Conservation (phyloP, 208 protist species). For the Acanthamoeba culbertsoni region DNA sequence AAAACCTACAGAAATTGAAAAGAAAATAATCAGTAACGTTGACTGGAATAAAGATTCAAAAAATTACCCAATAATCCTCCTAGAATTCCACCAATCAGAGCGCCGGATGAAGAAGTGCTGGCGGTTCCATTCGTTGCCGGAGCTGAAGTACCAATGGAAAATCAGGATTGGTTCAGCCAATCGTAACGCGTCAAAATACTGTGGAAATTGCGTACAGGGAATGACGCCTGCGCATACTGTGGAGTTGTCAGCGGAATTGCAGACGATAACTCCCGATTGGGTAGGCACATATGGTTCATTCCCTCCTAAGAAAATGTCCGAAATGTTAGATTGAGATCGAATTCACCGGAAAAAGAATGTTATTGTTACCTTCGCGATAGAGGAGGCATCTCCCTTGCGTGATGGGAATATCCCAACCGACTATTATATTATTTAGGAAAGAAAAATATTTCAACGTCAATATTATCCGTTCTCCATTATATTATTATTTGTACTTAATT, state of each 20-base stretch:
- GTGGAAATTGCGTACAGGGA: background rate
- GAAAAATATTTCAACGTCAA: too few relatives aligned
- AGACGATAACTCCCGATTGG: background rate
- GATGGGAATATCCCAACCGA: constrained; percentile 7
- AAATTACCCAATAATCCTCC: background rate
- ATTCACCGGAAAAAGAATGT: background rate
- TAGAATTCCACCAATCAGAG: background rate
- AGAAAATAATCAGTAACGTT: background rate
- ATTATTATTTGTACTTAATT: too few relatives aligned
- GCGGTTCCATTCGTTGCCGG: background rate
- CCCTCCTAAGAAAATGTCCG: background rate
- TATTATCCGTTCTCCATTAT: too few relatives aligned
- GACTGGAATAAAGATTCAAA: background rate
- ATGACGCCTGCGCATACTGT: background rate
- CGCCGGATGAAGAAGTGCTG: background rate
- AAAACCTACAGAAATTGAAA: background rate
- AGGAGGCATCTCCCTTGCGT: background rate
- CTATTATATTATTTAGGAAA: too few relatives aligned
- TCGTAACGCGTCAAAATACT: background rate
- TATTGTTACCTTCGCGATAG: background rate
- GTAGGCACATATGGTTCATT: background rate
- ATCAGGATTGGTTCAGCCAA: background rate
- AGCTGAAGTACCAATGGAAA: background rate
- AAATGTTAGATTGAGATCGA: background rate
- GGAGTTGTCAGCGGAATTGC: background rate